A percentile compares a stretch with the other conserved stretches of the same genome.
phyloP scores from a whole-genome alignment of 257 asterid genomes.

The Orobanche coerulescens region DNA sequence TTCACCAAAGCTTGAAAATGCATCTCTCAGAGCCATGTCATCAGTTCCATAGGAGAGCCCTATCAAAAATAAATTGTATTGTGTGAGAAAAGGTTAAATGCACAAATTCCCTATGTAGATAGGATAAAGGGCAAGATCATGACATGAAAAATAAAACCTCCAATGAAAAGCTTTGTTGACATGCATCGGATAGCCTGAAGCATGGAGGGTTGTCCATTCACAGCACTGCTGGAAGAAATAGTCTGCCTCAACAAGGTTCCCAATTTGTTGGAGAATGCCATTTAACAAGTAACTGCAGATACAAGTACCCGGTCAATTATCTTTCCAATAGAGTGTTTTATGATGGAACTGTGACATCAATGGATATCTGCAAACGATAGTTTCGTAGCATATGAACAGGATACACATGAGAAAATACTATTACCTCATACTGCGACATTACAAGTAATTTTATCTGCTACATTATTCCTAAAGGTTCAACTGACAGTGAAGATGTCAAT shows the following conservation, averaged over 20 bases:
- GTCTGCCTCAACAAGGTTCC: constrained; percentile 52
- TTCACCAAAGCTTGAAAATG: constrained; percentile 67
- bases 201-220: constrained; percentile 44
- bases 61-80: constrained; percentile 3
- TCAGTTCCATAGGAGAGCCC: constrained; percentile 77
- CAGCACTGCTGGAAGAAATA: constrained; percentile 26
- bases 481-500: background rate
- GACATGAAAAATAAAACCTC: constrained; percentile 36
- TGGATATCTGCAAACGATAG: background rate
- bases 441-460: background rate
- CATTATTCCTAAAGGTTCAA: background rate
- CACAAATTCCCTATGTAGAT: background rate
- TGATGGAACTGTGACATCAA: no score
- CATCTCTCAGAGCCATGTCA: constrained; percentile 49
- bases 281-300: constrained; percentile 31
- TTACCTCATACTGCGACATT: background rate
- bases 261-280: constrained; percentile 63
- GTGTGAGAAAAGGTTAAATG: background rate
- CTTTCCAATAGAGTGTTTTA: background rate
- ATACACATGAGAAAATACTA: background rate
- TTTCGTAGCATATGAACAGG: background rate
- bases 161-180: constrained; percentile 65
- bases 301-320: background rate
- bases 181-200: constrained; percentile 59
- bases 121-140: background rate